A percentile compares a stretch with the other conserved stretches of the same genome.
phyloP scores from a whole-genome alignment of 768 basidiomycete species.

The Lactarius sp. region DNA sequence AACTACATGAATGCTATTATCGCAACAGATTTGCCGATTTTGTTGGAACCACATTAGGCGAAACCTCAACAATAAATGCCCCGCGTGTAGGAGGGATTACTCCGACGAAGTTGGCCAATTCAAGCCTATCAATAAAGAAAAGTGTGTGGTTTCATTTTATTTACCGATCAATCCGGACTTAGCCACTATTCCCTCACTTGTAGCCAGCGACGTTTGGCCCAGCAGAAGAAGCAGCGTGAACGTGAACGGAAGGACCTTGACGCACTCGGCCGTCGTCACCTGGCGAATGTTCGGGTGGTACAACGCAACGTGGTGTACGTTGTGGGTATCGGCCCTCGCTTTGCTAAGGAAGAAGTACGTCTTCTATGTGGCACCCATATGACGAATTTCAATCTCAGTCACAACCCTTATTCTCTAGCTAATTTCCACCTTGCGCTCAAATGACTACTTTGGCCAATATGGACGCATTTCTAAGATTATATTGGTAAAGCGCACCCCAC shows the following conservation, averaged over 20 bases:
- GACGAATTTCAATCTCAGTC: conserved; percentile 19
- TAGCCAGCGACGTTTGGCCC: conserved; percentile 91
- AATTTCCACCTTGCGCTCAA: conserved; percentile 86
- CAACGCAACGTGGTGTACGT: conserved; percentile 96
- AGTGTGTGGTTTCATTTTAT: conserved; percentile 53
- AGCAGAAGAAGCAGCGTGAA: conserved; percentile 92
- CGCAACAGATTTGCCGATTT: conserved; percentile 89
- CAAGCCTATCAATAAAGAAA: conserved; percentile 91
- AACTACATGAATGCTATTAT: conserved; percentile 9
- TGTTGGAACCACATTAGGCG: conserved; percentile 99
- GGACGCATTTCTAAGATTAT: conserved; percentile 96
- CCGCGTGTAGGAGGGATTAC: conserved; percentile 91
- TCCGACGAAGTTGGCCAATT: conserved; percentile 92
- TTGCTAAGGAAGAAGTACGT: conserved; percentile 93
- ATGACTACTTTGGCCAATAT: conserved; percentile 97
- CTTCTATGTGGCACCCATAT: background rate
- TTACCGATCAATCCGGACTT: conserved; percentile 10
- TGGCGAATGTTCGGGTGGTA: conserved; percentile 93
- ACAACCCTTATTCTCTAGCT: conserved; percentile 43
- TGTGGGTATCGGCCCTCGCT: conserved; percentile 88
- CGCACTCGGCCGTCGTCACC: conserved; percentile 71
- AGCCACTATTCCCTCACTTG: conserved; percentile 5
- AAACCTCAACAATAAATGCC: conserved; percentile 93
- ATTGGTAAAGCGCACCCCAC: conserved; percentile 80
- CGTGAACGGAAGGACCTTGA: conserved; percentile 96